Conservation (phyloP, 352 stramenopile species). For the Pythium apleroticum region DNA sequence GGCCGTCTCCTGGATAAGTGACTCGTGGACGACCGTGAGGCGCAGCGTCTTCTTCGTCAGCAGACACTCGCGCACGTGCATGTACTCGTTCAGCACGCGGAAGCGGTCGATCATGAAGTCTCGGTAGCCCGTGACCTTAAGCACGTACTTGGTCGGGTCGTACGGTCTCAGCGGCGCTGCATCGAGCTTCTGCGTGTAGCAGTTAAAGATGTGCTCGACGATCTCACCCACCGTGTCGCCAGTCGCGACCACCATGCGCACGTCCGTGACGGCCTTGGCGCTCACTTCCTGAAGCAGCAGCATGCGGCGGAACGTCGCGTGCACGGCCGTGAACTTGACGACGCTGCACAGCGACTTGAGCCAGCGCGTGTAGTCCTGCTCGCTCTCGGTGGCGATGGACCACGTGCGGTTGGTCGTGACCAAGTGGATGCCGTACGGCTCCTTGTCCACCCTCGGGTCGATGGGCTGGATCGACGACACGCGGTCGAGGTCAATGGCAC, state of each 20-base stretch:
- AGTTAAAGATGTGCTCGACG: conserved; percentile 89
- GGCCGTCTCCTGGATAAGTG: conserved; percentile 79
- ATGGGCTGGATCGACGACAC: conserved; percentile 82
- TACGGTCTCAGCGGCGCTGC: conserved; percentile 74
- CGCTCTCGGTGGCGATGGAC: conserved; percentile 70
- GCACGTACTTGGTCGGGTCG: conserved; percentile 75
- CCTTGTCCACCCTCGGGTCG: conserved; percentile 39
- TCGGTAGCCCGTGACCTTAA: conserved; percentile 85
- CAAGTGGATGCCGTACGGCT: conserved; percentile 75
- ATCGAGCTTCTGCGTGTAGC: conserved; percentile 80
- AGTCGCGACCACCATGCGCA: conserved; percentile 82
- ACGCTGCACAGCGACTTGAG: conserved; percentile 76
- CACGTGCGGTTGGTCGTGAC: conserved; percentile 79
- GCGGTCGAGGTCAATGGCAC: conserved; percentile 75
- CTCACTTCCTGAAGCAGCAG: conserved; percentile 86
- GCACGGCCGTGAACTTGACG: conserved; percentile 79
- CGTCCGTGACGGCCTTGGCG: conserved; percentile 77
- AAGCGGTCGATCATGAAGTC: conserved; percentile 87
- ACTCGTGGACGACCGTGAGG: conserved; percentile 84
- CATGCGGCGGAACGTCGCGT: conserved; percentile 82
- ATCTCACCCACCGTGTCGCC: conserved; percentile 86
- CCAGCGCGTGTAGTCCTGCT: conserved; percentile 79
- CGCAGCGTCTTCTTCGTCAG: conserved; percentile 86
- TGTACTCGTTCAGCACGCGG: conserved; percentile 86
- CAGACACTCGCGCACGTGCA: conserved; percentile 83